These are phyloP conservation scores for Rachicladosporium sp. DNA, from an alignment of 2,329 filamentous ascomycete genomes.

Conservation along the genomic window DNA sequence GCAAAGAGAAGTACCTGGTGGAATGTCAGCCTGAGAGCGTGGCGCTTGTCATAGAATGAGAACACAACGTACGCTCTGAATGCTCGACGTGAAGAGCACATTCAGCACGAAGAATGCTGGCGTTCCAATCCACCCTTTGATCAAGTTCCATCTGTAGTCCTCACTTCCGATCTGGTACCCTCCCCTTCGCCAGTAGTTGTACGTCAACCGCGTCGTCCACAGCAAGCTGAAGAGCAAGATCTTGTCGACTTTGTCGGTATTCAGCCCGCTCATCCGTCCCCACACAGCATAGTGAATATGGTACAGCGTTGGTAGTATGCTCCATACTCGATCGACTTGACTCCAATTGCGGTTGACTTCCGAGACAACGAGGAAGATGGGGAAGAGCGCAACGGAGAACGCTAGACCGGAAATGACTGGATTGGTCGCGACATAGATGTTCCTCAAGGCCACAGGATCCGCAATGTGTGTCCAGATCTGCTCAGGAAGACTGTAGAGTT, in stretches of 20 bases:
- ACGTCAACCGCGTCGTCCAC: constrained; percentile 67
- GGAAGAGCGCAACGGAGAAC: constrained; percentile 56
- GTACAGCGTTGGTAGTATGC: constrained; percentile 75
- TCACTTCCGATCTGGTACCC: constrained; percentile 81
- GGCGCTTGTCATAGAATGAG: background rate
- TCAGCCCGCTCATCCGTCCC: constrained; percentile 61
- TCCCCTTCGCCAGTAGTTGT: constrained; percentile 92
- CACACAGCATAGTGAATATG: constrained; percentile 71
- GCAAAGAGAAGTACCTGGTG: constrained; percentile 60
- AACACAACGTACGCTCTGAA: constrained; percentile 44
- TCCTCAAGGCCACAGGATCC: constrained; percentile 49
- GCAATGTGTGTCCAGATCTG: constrained; percentile 43
- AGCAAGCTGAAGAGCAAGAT: constrained; percentile 56
- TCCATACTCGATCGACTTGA: constrained; percentile 92
- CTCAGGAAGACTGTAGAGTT: constrained; percentile 36
- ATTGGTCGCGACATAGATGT: constrained; percentile 74
- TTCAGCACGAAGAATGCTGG: constrained; percentile 74
- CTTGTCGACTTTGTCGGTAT: constrained; percentile 58
- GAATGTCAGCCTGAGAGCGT: constrained; percentile 5
- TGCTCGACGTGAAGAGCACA: constrained; percentile 73
- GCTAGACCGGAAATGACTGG: constrained; percentile 66
- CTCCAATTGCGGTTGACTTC: constrained; percentile 78
- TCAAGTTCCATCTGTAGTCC: constrained; percentile 83
- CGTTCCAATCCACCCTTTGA: constrained; percentile 52
- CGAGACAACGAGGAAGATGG: constrained; percentile 60